A percentile compares a stretch with the other conserved stretches of the same genome.
Evolutionary conservation across 768 basidiomycete species (phyloP).

Genomic region (Hericium coralloides): DNA sequence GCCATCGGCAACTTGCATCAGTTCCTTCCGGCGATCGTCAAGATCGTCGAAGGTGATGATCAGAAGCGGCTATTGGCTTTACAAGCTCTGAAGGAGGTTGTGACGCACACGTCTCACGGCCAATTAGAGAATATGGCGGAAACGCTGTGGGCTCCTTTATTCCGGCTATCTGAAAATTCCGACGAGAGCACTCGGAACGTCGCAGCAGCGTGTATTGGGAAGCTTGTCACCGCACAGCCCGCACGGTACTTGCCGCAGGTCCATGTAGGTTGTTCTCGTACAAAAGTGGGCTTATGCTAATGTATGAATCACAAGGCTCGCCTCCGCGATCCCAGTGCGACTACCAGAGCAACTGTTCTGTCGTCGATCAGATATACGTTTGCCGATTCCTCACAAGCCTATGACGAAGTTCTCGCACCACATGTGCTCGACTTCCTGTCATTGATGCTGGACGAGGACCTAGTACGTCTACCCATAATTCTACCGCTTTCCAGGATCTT

Average conservation of each 20-base stretch:
- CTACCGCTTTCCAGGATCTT: neutral
- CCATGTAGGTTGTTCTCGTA: constrained; percentile 44
- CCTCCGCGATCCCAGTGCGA: constrained; percentile 56
- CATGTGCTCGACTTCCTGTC: constrained; percentile 87
- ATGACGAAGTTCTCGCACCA: constrained; percentile 86
- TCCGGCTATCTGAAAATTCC: constrained; percentile 80
- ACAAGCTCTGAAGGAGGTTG: constrained; percentile 93
- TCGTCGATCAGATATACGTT: constrained; percentile 90
- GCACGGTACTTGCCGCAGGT: constrained; percentile 87
- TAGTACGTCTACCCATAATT: constrained; percentile 41
- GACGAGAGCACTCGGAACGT: constrained; percentile 93
- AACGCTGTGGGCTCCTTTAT: constrained; percentile 84
- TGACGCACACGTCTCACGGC: constrained; percentile 79
- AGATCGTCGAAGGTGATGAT: constrained; percentile 62
- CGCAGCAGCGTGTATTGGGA: constrained; percentile 93
- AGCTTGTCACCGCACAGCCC: constrained; percentile 87
- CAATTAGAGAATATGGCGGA: constrained; percentile 87
- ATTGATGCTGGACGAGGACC: constrained; percentile 79
- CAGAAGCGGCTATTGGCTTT: constrained; percentile 79
- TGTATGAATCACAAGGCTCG: constrained; percentile 36
- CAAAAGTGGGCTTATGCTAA: constrained; percentile 1
- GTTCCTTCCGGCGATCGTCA: constrained; percentile 81
- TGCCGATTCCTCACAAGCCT: constrained; percentile 74
- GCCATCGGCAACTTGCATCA: constrained; percentile 86
- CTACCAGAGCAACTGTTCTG: constrained; percentile 80